Conservation (phyloP, 441 rosid genomes). For the Kokia cookei region DNA sequence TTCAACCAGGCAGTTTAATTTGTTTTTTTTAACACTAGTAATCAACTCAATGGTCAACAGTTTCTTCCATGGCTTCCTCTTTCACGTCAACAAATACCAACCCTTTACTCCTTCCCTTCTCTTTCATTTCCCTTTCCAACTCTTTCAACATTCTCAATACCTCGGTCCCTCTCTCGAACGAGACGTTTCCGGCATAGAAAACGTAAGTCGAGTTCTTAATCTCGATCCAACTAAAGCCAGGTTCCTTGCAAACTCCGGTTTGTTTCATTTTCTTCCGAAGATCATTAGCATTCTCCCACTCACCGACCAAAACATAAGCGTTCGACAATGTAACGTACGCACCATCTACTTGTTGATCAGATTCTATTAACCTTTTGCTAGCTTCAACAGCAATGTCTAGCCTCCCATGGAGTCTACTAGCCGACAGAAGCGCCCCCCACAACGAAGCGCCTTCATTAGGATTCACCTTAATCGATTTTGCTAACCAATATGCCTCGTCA, state of each 20-base stretch:
- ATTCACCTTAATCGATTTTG: slow-evolving; percentile 36
- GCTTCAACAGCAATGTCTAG: slow-evolving; percentile 68
- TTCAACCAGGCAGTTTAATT: no score
- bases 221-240: slow-evolving; percentile 86
- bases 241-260: slow-evolving; percentile 56
- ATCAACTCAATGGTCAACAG: slow-evolving; percentile 38
- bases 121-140: slow-evolving; percentile 48
- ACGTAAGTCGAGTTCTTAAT: slow-evolving; percentile 33
- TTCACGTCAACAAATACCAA: slow-evolving; percentile 52
- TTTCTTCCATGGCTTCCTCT: slow-evolving; percentile 44
- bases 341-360: slow-evolving; percentile 53
- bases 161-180: slow-evolving; percentile 35
- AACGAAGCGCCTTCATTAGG: slow-evolving; percentile 49
- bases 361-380: slow-evolving; percentile 41
- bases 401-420: slow-evolving; percentile 70
- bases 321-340: slow-evolving; percentile 71
- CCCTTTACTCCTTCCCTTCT: slow-evolving; percentile 33
- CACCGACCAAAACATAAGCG: slow-evolving; percentile 50
- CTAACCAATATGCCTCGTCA: slow-evolving; percentile 62
- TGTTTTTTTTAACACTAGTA: no score
- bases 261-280: slow-evolving; percentile 55
- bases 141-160: slow-evolving; percentile 42
- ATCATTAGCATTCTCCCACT: slow-evolving; percentile 48
- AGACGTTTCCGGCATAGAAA: slow-evolving; percentile 55
- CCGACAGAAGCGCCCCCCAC: slow-evolving; percentile 77